Conservation (phyloP, 331 rosid species). For the Malus hybrid region DNA sequence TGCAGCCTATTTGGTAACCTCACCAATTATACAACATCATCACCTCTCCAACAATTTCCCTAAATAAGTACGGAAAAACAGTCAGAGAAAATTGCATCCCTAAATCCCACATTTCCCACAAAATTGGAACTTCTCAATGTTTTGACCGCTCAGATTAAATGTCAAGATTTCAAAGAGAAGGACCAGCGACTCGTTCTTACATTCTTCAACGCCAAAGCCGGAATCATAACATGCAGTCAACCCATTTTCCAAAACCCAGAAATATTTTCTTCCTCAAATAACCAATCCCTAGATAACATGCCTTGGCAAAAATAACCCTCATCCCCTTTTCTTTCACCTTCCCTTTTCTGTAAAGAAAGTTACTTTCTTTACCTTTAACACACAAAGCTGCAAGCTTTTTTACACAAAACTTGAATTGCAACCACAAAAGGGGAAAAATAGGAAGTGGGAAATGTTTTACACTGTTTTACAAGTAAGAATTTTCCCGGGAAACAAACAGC, state of each 20-base stretch:
- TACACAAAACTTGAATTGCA: not conserved
- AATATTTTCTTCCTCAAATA: not conserved
- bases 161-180: too few relatives aligned
- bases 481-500: conserved; percentile 11
- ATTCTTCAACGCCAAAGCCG: not conserved
- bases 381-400: not conserved
- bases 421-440: not conserved
- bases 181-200: too few relatives aligned
- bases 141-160: not conserved
- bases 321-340: not conserved
- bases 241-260: not conserved
- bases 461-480: not conserved
- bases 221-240: not conserved
- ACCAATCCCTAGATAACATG: not conserved
- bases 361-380: not conserved
- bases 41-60: not conserved
- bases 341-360: not conserved
- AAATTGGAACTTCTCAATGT: not conserved
- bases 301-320: not conserved
- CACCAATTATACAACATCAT: not conserved
- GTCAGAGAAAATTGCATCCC: not conserved
- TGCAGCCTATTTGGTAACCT: not conserved
- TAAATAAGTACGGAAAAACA: not conserved
- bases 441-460: not conserved
- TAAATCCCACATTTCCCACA: not conserved